Evolutionary conservation across 2,329 filamentous ascomycete genomes (phyloP).

Genomic region (Botrytis fragariae): DNA sequence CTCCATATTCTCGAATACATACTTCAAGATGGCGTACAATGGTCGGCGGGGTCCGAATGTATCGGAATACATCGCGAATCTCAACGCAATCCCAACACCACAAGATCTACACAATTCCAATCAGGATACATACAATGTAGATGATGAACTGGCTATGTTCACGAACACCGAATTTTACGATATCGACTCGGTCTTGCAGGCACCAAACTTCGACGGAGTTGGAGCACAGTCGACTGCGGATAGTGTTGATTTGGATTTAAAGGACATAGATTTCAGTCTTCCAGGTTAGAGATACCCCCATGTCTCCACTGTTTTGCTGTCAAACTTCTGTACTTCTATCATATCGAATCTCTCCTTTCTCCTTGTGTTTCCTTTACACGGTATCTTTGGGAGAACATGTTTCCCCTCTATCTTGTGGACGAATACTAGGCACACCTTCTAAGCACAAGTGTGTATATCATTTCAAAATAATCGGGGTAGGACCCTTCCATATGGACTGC

Average conservation of each 20-base stretch:
- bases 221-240: conserved; percentile 18
- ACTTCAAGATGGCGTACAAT: conserved; percentile 67
- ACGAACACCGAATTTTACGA: conserved; percentile 82
- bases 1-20: background rate
- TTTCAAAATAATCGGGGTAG: background rate
- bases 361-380: background rate
- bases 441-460: conserved; percentile 16
- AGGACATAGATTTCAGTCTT: conserved; percentile 26
- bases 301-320: conserved; percentile 8
- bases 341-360: background rate
- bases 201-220: conserved; percentile 26
- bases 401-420: background rate
- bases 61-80: conserved; percentile 81
- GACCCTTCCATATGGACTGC: conserved; percentile 5
- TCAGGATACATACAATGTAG: conserved; percentile 57
- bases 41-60: conserved; percentile 81
- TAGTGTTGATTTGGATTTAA: conserved; percentile 24
- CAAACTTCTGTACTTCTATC: background rate
- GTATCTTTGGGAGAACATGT: background rate
- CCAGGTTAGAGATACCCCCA: conserved; percentile 14
- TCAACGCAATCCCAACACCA: conserved; percentile 69
- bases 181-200: conserved; percentile 63
- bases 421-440: background rate
- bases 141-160: conserved; percentile 74
- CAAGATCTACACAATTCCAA: conserved; percentile 56